A percentile compares a stretch with the other conserved stretches of the same genome.
Conservation (phyloP, 192 early-diverging fungal genomes). For the Rhizoclosmatium globosum region DNA sequence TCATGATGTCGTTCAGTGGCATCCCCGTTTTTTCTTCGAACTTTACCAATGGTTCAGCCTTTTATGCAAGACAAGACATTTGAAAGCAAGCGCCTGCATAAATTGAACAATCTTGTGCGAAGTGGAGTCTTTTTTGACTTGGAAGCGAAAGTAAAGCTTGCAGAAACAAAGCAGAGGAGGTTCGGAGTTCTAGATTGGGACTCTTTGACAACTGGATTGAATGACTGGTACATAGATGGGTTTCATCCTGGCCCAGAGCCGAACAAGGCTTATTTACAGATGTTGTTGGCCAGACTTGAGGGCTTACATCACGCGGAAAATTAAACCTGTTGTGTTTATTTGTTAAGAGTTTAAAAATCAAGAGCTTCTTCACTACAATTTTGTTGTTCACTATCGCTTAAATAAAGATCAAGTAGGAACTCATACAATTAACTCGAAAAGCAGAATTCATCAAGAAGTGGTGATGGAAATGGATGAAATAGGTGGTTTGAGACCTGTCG, state of each 20-base stretch:
- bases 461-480: too few relatives aligned
- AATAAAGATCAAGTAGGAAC: too few relatives aligned
- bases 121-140: neutral
- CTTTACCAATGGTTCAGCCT: neutral
- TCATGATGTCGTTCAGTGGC: neutral
- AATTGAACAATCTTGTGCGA: neutral
- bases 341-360: too few relatives aligned
- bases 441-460: too few relatives aligned
- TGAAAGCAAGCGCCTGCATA: neutral
- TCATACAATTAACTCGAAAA: too few relatives aligned
- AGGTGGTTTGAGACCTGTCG: too few relatives aligned
- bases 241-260: slow-evolving; percentile 3
- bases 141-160: too few relatives aligned
- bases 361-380: too few relatives aligned
- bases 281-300: neutral
- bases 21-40: neutral
- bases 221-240: neutral
- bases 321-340: too few relatives aligned
- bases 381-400: too few relatives aligned
- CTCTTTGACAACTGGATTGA: neutral
- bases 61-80: neutral
- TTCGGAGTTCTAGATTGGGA: neutral
- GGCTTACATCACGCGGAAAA: too few relatives aligned
- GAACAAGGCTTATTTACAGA: slow-evolving; percentile 5
- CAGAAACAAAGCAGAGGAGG: too few relatives aligned